Evolutionary conservation across 139 green algal genomes (phyloP).

Genomic region (Haematococcus sp.): DNA sequence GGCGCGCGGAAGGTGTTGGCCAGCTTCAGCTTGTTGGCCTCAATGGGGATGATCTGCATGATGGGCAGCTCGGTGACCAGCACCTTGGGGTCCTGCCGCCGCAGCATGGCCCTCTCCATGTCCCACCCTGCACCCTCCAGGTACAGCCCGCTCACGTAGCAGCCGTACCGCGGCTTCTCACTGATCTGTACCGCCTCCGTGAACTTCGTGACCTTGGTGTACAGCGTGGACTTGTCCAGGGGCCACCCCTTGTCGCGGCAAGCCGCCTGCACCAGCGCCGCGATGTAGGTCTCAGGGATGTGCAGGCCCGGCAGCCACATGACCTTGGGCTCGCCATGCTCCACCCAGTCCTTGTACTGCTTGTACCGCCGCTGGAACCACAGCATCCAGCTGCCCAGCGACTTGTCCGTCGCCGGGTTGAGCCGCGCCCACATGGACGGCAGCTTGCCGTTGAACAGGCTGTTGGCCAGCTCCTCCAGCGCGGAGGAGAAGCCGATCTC

Average conservation of each 20-base stretch:
- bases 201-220: conserved; percentile 75
- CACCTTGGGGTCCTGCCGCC: conserved; percentile 67
- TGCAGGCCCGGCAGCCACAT: conserved; percentile 86
- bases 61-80: conserved; percentile 84
- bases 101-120: conserved; percentile 44
- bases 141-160: conserved; percentile 78
- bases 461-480: conserved; percentile 69
- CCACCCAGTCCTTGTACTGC: conserved; percentile 74
- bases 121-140: conserved; percentile 86
- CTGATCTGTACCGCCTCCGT: conserved; percentile 33
- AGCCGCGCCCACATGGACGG: conserved; percentile 70
- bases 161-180: conserved; percentile 65
- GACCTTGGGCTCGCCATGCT: conserved; percentile 73
- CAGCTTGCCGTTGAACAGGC: conserved; percentile 79
- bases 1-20: conserved; percentile 70
- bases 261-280: conserved; percentile 80
- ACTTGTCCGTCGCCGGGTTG: conserved; percentile 77
- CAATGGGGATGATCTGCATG: conserved; percentile 78
- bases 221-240: conserved; percentile 79
- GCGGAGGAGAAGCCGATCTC: conserved; percentile 79
- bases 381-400: conserved; percentile 76
- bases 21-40: conserved; percentile 77
- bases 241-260: conserved; percentile 82
- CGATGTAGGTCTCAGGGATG: conserved; percentile 86
- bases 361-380: conserved; percentile 72